Conservation (phyloP, 2,329 filamentous ascomycete genomes). For the Talaromyces sp. region DNA sequence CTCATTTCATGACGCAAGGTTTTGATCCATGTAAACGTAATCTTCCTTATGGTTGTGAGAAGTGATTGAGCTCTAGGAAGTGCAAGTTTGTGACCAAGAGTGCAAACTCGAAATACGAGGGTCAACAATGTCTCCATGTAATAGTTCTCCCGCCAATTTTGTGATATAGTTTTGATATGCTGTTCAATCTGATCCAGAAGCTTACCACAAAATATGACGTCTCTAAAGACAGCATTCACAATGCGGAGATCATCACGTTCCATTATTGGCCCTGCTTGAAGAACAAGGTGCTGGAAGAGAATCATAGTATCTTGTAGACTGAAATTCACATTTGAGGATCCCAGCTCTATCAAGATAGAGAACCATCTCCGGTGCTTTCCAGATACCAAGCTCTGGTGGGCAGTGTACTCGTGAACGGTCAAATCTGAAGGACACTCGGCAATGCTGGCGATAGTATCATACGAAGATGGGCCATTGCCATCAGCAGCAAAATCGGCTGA, state of each 20-base stretch:
- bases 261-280: conserved; percentile 54
- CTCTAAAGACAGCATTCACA: conserved; percentile 50
- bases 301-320: conserved; percentile 51
- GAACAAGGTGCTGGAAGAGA: conserved; percentile 52
- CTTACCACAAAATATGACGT: conserved; percentile 49
- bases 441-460: conserved; percentile 47
- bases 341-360: conserved; percentile 50
- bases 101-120: conserved; percentile 44
- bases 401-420: conserved; percentile 49
- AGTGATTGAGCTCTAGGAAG: conserved; percentile 26
- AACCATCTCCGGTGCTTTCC: conserved; percentile 49
- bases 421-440: conserved; percentile 46
- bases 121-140: conserved; percentile 59
- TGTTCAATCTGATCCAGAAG: conserved; percentile 49
- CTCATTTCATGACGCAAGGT: conserved; percentile 8
- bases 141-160: conserved; percentile 59
- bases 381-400: conserved; percentile 45
- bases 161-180: conserved; percentile 47
- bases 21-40: conserved; percentile 9
- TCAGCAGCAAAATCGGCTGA: conserved; percentile 26
- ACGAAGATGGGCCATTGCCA: conserved; percentile 48
- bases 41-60: conserved; percentile 33
- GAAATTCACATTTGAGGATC: conserved; percentile 58
- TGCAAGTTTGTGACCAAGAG: conserved; percentile 25
- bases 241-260: conserved; percentile 39